Evolutionary conservation across 768 basidiomycete species (phyloP).

Genomic region (Collybia sordida): DNA sequence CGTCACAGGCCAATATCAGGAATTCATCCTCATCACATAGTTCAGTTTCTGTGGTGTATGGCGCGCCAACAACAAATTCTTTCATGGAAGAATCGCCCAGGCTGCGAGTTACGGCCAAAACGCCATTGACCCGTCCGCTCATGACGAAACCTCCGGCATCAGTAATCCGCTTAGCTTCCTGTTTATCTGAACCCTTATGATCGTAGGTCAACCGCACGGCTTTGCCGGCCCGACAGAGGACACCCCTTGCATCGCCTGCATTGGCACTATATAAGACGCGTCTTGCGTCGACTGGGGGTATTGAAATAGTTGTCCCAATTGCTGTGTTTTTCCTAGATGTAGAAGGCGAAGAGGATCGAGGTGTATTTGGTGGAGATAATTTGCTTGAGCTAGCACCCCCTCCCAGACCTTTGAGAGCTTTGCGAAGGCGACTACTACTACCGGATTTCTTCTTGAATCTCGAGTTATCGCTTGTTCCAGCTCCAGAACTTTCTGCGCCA

Average conservation of each 20-base stretch:
- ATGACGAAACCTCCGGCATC: conserved; percentile 99
- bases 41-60: conserved; percentile 97
- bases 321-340: conserved; percentile 25
- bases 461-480: conserved; percentile 26
- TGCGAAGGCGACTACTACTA: conserved; percentile 51
- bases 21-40: conserved; percentile 92
- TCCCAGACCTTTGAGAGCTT: conserved; percentile 50
- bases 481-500: conserved; percentile 41
- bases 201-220: conserved; percentile 96
- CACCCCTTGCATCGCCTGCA: conserved; percentile 94
- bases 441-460: conserved; percentile 37
- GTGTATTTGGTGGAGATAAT: conserved; percentile 27
- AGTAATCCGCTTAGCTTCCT: conserved; percentile 96
- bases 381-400: conserved; percentile 34
- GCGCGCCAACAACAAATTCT: conserved; percentile 97
- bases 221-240: conserved; percentile 86
- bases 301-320: conserved; percentile 27
- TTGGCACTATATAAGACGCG: conserved; percentile 94
- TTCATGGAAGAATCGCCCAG: conserved; percentile 99
- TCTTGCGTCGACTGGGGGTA: conserved; percentile 53
- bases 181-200: conserved; percentile 96
- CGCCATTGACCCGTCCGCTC: conserved; percentile 98
- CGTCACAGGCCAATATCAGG: conserved; percentile 94
- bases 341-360: conserved; percentile 34
- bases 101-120: conserved; percentile 93